phyloP scores from a whole-genome alignment of 257 asterid species.

The Fraxinus quadrangulata region DNA sequence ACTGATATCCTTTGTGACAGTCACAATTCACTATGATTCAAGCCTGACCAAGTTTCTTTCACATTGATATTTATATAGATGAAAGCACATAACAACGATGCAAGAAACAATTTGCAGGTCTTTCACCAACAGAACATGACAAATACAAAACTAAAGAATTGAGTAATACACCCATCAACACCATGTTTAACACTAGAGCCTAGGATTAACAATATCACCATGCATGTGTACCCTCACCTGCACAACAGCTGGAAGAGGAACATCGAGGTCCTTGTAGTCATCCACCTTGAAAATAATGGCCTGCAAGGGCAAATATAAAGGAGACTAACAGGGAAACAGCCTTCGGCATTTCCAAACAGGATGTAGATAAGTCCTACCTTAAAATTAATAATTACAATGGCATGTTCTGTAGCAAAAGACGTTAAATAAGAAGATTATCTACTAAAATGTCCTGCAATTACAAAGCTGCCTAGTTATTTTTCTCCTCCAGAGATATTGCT shows the following conservation, averaged over 20 bases:
- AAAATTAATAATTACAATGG: neutral
- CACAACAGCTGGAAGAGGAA: conserved; percentile 92
- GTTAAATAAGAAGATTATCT: neutral
- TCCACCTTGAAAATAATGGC: conserved; percentile 77
- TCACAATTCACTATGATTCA: neutral
- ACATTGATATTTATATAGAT: conserved; percentile 3
- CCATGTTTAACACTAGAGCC: conserved; percentile 21
- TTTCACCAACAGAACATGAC: conserved; percentile 11
- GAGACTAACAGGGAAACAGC: conserved; percentile 22
- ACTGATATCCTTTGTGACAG: neutral
- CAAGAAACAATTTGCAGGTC: conserved; percentile 12
- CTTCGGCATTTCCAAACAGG: conserved; percentile 20
- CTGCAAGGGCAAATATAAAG: conserved; percentile 49
- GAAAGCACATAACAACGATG: conserved; percentile 1
- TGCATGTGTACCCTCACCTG: conserved; percentile 57
- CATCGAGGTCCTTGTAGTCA: conserved; percentile 74
- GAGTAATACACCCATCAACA: neutral
- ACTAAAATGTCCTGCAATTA: neutral
- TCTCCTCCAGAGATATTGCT: neutral
- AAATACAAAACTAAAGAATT: neutral
- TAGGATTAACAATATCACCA: conserved; percentile 21
- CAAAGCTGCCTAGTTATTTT: neutral
- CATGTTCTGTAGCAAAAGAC: conserved; percentile 15
- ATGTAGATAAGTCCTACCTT: neutral
- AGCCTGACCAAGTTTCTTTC: conserved; percentile 8